These are phyloP conservation scores for Scopulariopsis brevicaulis DNA, from an alignment of 2,329 filamentous ascomycete genomes.

Conservation along the genomic window DNA sequence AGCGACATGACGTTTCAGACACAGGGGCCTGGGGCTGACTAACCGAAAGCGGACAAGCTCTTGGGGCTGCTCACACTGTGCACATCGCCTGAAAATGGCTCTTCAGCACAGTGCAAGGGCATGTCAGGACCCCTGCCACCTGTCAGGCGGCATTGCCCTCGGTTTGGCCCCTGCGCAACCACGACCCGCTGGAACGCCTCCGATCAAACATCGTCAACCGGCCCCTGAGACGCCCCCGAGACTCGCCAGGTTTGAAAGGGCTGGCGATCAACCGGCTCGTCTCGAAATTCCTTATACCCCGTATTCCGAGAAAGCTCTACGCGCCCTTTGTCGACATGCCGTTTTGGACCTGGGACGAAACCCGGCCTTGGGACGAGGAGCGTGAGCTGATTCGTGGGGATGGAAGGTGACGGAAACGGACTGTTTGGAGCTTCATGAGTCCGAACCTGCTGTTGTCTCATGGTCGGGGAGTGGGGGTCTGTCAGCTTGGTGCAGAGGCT, in stretches of 20 bases:
- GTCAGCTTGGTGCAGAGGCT: background rate
- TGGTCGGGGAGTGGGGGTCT: background rate
- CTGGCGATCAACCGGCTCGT: background rate
- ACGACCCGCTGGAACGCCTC: background rate
- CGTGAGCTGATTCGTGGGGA: background rate
- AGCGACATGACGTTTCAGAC: background rate
- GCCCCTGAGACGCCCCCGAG: slow-evolving; percentile 1
- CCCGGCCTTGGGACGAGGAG: background rate
- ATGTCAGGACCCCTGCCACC: background rate
- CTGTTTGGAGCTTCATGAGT: too few species aligned
- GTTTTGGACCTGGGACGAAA: background rate
- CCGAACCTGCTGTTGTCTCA: background rate
- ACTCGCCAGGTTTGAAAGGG: slow-evolving; percentile 1
- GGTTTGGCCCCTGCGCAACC: background rate
- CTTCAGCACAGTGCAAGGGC: background rate
- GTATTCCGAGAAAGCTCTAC: background rate
- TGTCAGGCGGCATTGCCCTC: background rate
- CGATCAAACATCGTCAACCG: slow-evolving; percentile 3
- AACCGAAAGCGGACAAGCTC: background rate
- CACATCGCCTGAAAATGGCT: background rate
- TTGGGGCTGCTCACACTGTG: background rate
- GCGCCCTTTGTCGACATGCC: background rate
- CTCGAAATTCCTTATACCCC: background rate
- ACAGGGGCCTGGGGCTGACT: background rate
- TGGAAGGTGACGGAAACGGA: background rate